Evolutionary conservation across 495 filamentous ascomycete species (phyloP), one percentile per base, ranked within the genome.

Genomic region (Aeminium ludgeri): DNA sequence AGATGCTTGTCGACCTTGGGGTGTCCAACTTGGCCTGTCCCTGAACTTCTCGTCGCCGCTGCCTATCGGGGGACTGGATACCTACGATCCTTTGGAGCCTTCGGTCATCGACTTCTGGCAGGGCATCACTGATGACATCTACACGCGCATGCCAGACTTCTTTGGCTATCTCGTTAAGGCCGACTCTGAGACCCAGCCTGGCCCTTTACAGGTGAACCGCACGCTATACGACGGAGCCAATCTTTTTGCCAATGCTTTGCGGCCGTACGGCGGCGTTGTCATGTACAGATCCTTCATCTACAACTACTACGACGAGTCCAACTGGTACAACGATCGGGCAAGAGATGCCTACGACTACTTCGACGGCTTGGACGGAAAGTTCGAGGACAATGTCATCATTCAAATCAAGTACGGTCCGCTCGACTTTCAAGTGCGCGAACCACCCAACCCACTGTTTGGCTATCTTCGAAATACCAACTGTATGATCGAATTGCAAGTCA

Each of bases 241-340:
- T 48, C 53, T 83, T 30, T 81, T 83, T 45, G 78, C 76, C 7
- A 64, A 40, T 8, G 65, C 74, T 0, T 51, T 74, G 1, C 55
- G 74, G 43, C 72, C 70, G 0, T 58, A 80, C 48, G 72, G 71
- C n/a, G 78, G 76, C 28, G 62, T 80, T 36, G 64, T 80, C 36
- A 72, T 83, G 66, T 83, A 75, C 63, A 72, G 78, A 3, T 75
- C 77, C 5, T 83, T 83, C 44, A 76, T 83, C 4, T 83, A 83
- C 56, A 66, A 83, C 55, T 58, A 66, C 36, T 60, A 71, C 23
- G 64, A 73, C 46, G 65, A 76, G 48, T 56, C 59, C 0, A 60
- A 69, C 45, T 80, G 76, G 75, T 75, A 65, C 38, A 66, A 64
- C 10, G 78, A 83, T 54, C 70, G 78, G 2, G 78, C 77, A 6